These are phyloP conservation scores for Claviceps purpurea DNA, from an alignment of 2,329 filamentous ascomycete genomes.

Conservation along the genomic window DNA sequence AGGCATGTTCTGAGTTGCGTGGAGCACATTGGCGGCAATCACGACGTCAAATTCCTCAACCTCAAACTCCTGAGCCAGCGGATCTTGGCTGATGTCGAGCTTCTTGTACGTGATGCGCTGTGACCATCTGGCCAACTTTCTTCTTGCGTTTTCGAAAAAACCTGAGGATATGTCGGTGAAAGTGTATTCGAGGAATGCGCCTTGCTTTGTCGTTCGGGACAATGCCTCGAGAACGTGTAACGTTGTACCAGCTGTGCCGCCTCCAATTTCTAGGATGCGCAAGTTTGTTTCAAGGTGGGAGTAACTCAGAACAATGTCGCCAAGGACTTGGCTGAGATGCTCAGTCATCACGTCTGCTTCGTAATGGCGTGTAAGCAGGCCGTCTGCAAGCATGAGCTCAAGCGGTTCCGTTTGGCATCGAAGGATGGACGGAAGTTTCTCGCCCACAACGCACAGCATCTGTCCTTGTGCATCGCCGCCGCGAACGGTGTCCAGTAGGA, in stretches of 20 bases:
- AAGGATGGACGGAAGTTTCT: slow-evolving; percentile 12
- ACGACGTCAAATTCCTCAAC: slow-evolving; percentile 22
- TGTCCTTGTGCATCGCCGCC: slow-evolving; percentile 10
- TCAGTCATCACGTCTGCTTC: slow-evolving; percentile 3
- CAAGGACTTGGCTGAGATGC: neutral
- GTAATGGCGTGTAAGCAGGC: slow-evolving; percentile 11
- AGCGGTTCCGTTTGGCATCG: slow-evolving; percentile 12
- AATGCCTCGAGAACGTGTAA: slow-evolving; percentile 16
- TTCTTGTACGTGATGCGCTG: slow-evolving; percentile 12
- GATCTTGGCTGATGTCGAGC: slow-evolving; percentile 15
- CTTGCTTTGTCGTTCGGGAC: slow-evolving; percentile 11
- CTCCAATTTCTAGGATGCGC: slow-evolving; percentile 27
- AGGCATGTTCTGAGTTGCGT: slow-evolving; percentile 19
- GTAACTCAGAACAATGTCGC: neutral
- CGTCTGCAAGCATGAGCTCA: slow-evolving; percentile 16
- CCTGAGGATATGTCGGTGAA: slow-evolving; percentile 30
- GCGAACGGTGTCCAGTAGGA: neutral
- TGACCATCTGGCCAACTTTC: slow-evolving; percentile 13
- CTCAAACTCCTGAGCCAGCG: slow-evolving; percentile 18
- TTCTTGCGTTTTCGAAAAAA: slow-evolving; percentile 25
- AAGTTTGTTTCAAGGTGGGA: slow-evolving; percentile 25
- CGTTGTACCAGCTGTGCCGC: slow-evolving; percentile 30
- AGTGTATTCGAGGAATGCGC: slow-evolving; percentile 22
- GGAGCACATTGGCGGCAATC: slow-evolving; percentile 24
- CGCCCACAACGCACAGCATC: slow-evolving; percentile 13